These are phyloP conservation scores for Maudiozyma serrabonitensis DNA, from an alignment of 805 yeast genomes.

Conservation along the genomic window DNA sequence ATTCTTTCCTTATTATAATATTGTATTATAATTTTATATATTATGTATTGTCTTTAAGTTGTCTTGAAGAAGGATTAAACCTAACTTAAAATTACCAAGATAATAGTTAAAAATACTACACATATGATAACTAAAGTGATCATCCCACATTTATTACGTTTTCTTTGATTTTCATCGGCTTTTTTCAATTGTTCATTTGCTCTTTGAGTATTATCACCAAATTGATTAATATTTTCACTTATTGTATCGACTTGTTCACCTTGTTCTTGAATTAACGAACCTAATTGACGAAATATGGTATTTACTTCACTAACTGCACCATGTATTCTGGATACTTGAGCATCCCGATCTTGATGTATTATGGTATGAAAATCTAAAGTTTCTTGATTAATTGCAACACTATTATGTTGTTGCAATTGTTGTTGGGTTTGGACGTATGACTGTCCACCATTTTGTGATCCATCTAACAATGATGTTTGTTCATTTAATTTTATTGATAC, in stretches of 20 bases:
- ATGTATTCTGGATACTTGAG: slow-evolving; percentile 62
- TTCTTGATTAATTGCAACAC: slow-evolving; percentile 32
- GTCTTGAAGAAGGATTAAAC: background rate
- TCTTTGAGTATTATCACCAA: slow-evolving; percentile 53
- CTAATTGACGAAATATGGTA: slow-evolving; percentile 73
- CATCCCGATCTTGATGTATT: slow-evolving; percentile 61
- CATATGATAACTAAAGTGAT: slow-evolving; percentile 49
- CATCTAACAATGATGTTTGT: slow-evolving; percentile 34
- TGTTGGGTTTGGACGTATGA: slow-evolving; percentile 14
- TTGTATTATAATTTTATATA: background rate
- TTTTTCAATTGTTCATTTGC: slow-evolving; percentile 62
- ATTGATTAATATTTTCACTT: slow-evolving; percentile 63
- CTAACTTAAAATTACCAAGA: slow-evolving; percentile 34
- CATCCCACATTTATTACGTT: slow-evolving; percentile 66
- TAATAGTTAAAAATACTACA: slow-evolving; percentile 47
- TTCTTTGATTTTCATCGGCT: slow-evolving; percentile 68
- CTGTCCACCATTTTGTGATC: background rate
- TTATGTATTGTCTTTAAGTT: background rate
- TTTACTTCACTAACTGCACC: slow-evolving; percentile 79
- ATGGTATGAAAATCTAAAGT: slow-evolving; percentile 55
- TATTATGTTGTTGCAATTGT: slow-evolving; percentile 26
- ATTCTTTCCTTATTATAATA: too few relatives aligned
- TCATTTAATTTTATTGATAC: slow-evolving; percentile 18
- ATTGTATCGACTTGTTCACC: slow-evolving; percentile 77
- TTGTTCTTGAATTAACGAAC: slow-evolving; percentile 70